Evolutionary conservation across 352 stramenopile genomes (phyloP), one percentile per base, ranked within the genome.

Genomic region (Phytophthora brassicae): DNA sequence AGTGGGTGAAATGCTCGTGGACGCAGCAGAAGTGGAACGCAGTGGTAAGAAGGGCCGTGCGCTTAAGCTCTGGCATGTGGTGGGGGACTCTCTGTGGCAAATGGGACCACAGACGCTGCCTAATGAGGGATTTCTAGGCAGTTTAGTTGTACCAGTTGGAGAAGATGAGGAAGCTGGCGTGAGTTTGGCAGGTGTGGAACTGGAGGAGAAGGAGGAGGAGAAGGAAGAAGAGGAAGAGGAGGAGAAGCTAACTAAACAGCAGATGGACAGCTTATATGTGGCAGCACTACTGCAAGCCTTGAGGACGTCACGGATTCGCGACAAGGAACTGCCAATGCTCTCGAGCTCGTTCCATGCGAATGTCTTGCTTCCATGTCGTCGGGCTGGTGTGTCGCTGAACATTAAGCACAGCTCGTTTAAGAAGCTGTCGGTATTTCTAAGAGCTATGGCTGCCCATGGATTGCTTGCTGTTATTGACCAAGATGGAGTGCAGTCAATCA

Each of bases 371-470:
- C 83, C 84, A 1, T 80, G 69, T 36, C 83, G 86, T 7, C 73
- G 75, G 2, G 81, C 74, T 1, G 79, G 74, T 11, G 57, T 75
- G 13, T 74, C 70, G 11, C 69, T 95, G 43, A 86, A 89, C 31
- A 70, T 94, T 35, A 94, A 95, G 57, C 79, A 86, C 20, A 84
- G 70, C 23, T 88, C 83, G 19, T 90, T 90, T 67, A 93, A 92
- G 75, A 92, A 95, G 58, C 59, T 88, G 4, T 95, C 84, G 0
- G 64, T 70, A 11, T 94, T 94, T 53, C 50, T 95, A 7, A 85
- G 79, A 41, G 53, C 62, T 19, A 94, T 95, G 86, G 68, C 63
- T 24, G 43, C 60, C 0, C 57, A 79, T n/a, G 82, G 78, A 28
- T 49, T 94, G 7, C 23, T 95, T 16, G 48, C 51, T 13, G 61